Evolutionary conservation across 805 yeast species (phyloP).

Genomic region (Helenozyma baotianmanensis): DNA sequence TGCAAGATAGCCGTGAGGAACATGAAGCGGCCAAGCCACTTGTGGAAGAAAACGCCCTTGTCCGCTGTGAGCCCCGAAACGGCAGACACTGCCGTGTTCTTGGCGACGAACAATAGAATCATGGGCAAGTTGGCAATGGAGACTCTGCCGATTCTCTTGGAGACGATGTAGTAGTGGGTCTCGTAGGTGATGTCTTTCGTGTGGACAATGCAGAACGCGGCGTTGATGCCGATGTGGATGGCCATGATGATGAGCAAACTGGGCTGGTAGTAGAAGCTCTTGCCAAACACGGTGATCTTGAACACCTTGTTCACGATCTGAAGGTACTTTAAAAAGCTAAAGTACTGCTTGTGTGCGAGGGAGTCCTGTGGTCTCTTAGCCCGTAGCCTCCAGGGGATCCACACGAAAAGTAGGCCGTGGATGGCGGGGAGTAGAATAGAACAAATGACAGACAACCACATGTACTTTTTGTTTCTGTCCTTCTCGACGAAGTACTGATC

Average conservation of each 20-base stretch:
- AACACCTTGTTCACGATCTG: conserved; percentile 24
- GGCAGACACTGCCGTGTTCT: conserved; percentile 35
- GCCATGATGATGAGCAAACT: conserved; percentile 28
- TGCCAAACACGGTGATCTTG: conserved; percentile 15
- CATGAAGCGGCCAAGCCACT: conserved; percentile 41
- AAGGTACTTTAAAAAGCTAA: conserved; percentile 25
- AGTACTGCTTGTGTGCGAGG: conserved; percentile 17
- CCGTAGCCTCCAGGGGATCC: conserved; percentile 37
- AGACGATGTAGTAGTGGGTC: conserved; percentile 35
- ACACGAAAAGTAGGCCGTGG: conserved; percentile 40
- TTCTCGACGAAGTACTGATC: conserved; percentile 37
- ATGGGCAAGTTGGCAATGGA: conserved; percentile 38
- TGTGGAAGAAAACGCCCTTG: conserved; percentile 35
- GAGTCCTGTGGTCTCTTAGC: conserved; percentile 14
- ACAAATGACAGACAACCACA: conserved; percentile 31
- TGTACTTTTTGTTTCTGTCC: conserved; percentile 30
- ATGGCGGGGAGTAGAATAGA: conserved; percentile 21
- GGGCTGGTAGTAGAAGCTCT: conserved; percentile 36
- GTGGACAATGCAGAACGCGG: conserved; percentile 23
- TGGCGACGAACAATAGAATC: conserved; percentile 32
- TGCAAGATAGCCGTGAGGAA: conserved; percentile 35
- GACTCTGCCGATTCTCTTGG: conserved; percentile 39
- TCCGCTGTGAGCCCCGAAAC: conserved; percentile 41
- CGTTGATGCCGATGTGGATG: conserved; percentile 26
- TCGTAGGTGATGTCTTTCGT: conserved; percentile 38